Evolutionary conservation across 1,139 yeast species (phyloP).

Genomic region (Nakaseomyces delphensis): DNA sequence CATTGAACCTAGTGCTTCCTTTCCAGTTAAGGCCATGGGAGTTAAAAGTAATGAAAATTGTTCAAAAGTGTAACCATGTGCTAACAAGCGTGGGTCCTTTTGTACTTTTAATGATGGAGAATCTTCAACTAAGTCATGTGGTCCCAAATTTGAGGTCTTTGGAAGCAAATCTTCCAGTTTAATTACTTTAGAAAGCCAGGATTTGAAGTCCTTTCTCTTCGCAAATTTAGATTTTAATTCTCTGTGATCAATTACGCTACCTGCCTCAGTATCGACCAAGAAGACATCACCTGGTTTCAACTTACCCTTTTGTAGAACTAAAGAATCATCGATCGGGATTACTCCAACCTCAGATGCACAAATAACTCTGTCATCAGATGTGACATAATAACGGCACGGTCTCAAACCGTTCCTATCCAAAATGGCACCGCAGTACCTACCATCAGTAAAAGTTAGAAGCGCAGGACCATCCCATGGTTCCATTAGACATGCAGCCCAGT

Average conservation of each 20-base stretch:
- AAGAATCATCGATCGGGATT: constrained; percentile 76
- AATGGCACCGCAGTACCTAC: constrained; percentile 96
- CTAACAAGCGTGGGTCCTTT: constrained; percentile 72
- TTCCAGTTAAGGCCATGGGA: constrained; percentile 89
- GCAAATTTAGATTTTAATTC: constrained; percentile 77
- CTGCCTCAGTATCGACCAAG: constrained; percentile 87
- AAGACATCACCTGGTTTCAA: constrained; percentile 95
- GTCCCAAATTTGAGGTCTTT: constrained; percentile 34
- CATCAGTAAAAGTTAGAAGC: constrained; percentile 91
- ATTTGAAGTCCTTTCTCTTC: constrained; percentile 81
- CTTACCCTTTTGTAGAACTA: constrained; percentile 83
- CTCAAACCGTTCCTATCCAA: constrained; percentile 95
- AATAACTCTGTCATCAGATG: constrained; percentile 89
- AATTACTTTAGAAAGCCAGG: constrained; percentile 85
- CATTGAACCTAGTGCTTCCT: constrained; percentile 96
- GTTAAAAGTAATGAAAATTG: constrained; percentile 76
- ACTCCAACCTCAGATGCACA: constrained; percentile 99
- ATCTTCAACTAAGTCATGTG: constrained; percentile 18
- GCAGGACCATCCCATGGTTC: constrained; percentile 99
- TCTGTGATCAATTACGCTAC: constrained; percentile 86
- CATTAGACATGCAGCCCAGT: constrained; percentile 99
- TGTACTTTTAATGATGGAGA: constrained; percentile 43
- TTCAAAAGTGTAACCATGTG: constrained; percentile 89
- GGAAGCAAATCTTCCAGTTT: constrained; percentile 65
- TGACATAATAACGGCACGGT: constrained; percentile 95